Evolutionary conservation across 805 yeast species (phyloP).

Genomic region (Scheffersomyces coipomensis): DNA sequence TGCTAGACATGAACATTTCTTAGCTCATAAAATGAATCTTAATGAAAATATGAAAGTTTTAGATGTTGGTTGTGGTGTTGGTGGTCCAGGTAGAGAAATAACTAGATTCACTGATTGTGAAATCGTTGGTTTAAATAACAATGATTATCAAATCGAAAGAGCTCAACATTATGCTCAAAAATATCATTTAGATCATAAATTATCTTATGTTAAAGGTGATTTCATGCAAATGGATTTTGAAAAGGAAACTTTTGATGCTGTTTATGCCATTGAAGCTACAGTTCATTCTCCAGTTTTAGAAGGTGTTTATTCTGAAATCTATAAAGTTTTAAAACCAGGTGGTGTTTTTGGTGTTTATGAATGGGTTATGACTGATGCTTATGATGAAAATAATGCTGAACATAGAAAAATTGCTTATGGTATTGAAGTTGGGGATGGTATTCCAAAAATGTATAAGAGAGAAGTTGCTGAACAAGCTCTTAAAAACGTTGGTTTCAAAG

Average conservation of each 20-base stretch:
- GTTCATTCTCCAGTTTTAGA: conserved; percentile 96
- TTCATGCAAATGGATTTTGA: conserved; percentile 99
- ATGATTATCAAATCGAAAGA: conserved; percentile 93
- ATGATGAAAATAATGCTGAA: conserved; percentile 81
- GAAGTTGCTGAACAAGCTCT: conserved; percentile 88
- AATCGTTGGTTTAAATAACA: conserved; percentile 90
- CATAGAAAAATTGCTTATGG: conserved; percentile 96
- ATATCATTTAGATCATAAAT: conserved; percentile 65
- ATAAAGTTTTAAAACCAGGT: conserved; percentile 95
- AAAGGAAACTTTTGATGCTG: conserved; percentile 88
- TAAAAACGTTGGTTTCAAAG: conserved; percentile 80
- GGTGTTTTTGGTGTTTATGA: conserved; percentile 98
- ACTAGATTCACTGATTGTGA: conserved; percentile 84
- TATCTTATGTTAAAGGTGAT: conserved; percentile 92
- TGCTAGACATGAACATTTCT: conserved; percentile 95
- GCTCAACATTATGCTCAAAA: conserved; percentile 78
- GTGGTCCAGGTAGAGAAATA: conserved; percentile 98
- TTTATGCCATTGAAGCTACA: conserved; percentile 97
- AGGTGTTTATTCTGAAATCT: conserved; percentile 94
- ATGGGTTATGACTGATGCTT: conserved; percentile 97
- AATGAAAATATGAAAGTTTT: conserved; percentile 79
- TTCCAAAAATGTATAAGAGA: conserved; percentile 90
- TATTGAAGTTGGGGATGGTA: conserved; percentile 98
- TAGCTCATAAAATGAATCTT: conserved; percentile 84
- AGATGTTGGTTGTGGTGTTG: conserved; percentile 99